These are phyloP conservation scores for Capsicum pubescens DNA, from an alignment of 257 asterid genomes.

Conservation along the genomic window DNA sequence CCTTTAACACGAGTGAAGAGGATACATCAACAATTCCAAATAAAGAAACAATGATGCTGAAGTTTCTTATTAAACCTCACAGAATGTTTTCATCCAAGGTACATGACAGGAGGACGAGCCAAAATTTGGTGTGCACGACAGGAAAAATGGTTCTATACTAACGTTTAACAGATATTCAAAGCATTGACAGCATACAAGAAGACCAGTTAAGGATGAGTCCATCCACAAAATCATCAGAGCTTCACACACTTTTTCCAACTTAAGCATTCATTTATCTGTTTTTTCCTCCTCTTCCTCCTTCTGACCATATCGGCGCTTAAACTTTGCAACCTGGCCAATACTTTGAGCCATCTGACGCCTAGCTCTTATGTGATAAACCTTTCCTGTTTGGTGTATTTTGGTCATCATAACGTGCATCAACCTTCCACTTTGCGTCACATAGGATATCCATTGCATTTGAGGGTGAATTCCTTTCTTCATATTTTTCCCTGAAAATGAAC, in stretches of 20 bases:
- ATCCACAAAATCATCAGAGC: not conserved
- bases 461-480: conserved; percentile 83
- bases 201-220: conserved; percentile 5
- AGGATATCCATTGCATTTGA: conserved; percentile 78
- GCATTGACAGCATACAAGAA: not conserved
- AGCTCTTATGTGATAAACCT: conserved; percentile 71
- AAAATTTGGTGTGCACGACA: not conserved
- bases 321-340: conserved; percentile 74
- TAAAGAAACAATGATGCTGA: too few species aligned
- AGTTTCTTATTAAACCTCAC: too few species aligned
- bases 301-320: conserved; percentile 64
- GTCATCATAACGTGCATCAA: conserved; percentile 68
- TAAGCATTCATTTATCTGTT: conserved; percentile 37
- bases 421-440: conserved; percentile 73
- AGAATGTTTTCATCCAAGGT: too few species aligned
- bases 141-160: not conserved
- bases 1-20: too few species aligned
- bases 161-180: not conserved
- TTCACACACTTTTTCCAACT: not conserved
- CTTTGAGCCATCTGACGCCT: conserved; percentile 75
- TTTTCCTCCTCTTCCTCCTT: conserved; percentile 47
- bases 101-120: not conserved
- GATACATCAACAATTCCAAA: too few species aligned
- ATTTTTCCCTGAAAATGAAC: conserved; percentile 34
- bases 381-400: conserved; percentile 65